These are phyloP conservation scores for Phytophthora meadii DNA, from an alignment of 352 stramenopile species.

Conservation along the genomic window DNA sequence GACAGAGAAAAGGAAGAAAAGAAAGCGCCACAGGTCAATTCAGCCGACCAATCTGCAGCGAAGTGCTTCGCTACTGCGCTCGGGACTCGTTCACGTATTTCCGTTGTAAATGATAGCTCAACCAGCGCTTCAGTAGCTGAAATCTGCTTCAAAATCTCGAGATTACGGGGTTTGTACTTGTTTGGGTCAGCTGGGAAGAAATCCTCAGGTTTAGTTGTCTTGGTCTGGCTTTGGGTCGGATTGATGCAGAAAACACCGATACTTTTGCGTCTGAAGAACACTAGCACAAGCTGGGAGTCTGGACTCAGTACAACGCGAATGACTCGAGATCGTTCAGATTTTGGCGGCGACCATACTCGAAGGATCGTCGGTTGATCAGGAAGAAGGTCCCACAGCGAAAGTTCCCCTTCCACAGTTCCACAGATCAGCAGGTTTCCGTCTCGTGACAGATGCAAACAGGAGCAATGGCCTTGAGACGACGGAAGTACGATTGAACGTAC, in stretches of 20 bases:
- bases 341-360: constrained; percentile 29
- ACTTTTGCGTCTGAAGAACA: constrained; percentile 38
- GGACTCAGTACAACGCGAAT: constrained; percentile 36
- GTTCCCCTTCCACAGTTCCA: constrained; percentile 42
- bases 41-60: constrained; percentile 9
- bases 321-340: constrained; percentile 35
- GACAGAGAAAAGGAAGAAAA: constrained; percentile 32
- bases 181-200: constrained; percentile 39
- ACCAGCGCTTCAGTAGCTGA: constrained; percentile 23
- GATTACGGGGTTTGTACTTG: constrained; percentile 45
- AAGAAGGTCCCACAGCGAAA: constrained; percentile 44
- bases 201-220: constrained; percentile 35
- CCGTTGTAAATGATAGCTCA: constrained; percentile 23
- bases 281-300: constrained; percentile 35
- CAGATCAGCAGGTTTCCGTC: constrained; percentile 34
- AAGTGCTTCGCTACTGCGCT: constrained; percentile 21
- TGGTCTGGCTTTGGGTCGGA: constrained; percentile 4
- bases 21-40: constrained; percentile 32
- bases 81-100: constrained; percentile 28
- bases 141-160: constrained; percentile 40
- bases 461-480: constrained; percentile 26
- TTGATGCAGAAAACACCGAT: constrained; percentile 5
- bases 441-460: constrained; percentile 43
- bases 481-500: constrained; percentile 30
- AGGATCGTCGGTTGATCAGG: constrained; percentile 27